Evolutionary conservation across 192 early-diverging fungal genomes (phyloP), one percentile per base, ranked within the genome.

Genomic region (Linnemannia hyalina): DNA sequence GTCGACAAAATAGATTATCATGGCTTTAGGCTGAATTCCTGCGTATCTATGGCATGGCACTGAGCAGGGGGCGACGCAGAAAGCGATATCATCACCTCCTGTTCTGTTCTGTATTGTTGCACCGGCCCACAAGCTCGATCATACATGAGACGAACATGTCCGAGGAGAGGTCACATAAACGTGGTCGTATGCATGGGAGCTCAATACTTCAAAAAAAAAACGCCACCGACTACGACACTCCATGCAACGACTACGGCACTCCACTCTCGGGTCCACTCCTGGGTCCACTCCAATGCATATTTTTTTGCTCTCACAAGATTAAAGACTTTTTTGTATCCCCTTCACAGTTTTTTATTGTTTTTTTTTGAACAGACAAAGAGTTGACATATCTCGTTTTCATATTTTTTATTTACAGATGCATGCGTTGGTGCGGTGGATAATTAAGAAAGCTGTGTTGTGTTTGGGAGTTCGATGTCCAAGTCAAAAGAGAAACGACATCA

Each of bases 351-450:
- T 52, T 52, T 52, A 16, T 52, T 49, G 16, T 11, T 32, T 65
- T 35, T 65, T 35, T 65, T 65, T 65, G 60, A 65, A 32, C 26
- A 32, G 32, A 65, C 60, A 2, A 65, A 6, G 60, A 65, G 13
- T 29, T 13, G 8, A 35, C 60, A 15, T 65, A 29, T 65, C 26
- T 32, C 29, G 60, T 65, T 32, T 65, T 35, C 26, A 13, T 65
- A n/a, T 65, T 65, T 65, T 65, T 65, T 65, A 65, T 65, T 65
- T 65, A 65, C 60, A 65, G 10, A 26, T 57, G 26, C 26, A 26
- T 57, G 10, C 26, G 57, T 23, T 32, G 29, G 2, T 65, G 60
- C 29, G 60, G 29, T 23, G 60, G 60, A 65, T 65, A 32, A 65
- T 65, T 65, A 65, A 65, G 60, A 65, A 65, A 32, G 29, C 11